phyloP scores from a whole-genome alignment of 768 basidiomycete species.

The Pulveroboletus ravenelii region DNA sequence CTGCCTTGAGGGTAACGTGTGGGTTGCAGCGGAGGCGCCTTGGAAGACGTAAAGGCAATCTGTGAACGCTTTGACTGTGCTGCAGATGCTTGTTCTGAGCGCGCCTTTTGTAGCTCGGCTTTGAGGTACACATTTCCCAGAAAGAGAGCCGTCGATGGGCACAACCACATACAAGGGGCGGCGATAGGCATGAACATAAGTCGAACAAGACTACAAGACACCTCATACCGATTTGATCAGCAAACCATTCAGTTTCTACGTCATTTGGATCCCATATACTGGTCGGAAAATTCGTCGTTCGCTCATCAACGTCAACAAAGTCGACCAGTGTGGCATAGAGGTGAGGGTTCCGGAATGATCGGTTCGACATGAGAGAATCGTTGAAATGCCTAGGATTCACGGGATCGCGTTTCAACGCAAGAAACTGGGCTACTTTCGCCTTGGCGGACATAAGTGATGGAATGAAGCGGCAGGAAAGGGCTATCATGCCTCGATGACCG shows the following conservation, averaged over 20 bases:
- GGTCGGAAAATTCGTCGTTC: conserved; percentile 73
- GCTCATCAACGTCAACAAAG: conserved; percentile 88
- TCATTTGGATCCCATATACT: conserved; percentile 71
- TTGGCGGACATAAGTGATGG: conserved; percentile 26
- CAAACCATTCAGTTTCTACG: conserved; percentile 65
- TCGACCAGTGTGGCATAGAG: conserved; percentile 95
- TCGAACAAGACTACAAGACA: conserved; percentile 3
- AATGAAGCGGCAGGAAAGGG: not conserved
- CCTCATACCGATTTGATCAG: conserved; percentile 70
- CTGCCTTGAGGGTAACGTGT: conserved; percentile 15
- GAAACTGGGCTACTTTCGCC: conserved; percentile 81
- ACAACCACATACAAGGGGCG: conserved; percentile 5
- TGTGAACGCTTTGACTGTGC: conserved; percentile 54
- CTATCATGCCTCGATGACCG: conserved; percentile 52
- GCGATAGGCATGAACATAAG: conserved; percentile 28
- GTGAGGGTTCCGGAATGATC: conserved; percentile 93
- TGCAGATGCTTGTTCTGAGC: conserved; percentile 55
- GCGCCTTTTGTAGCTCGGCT: conserved; percentile 61
- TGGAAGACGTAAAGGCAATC: conserved; percentile 54
- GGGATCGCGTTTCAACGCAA: conserved; percentile 60
- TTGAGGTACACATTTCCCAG: conserved; percentile 21
- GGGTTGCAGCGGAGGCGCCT: conserved; percentile 9
- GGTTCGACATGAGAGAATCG: conserved; percentile 88
- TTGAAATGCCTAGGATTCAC: conserved; percentile 83
- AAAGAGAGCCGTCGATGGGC: not conserved